These are phyloP conservation scores for Acanthamoeba sp. DNA, from an alignment of 208 protist genomes.

Conservation along the genomic window DNA sequence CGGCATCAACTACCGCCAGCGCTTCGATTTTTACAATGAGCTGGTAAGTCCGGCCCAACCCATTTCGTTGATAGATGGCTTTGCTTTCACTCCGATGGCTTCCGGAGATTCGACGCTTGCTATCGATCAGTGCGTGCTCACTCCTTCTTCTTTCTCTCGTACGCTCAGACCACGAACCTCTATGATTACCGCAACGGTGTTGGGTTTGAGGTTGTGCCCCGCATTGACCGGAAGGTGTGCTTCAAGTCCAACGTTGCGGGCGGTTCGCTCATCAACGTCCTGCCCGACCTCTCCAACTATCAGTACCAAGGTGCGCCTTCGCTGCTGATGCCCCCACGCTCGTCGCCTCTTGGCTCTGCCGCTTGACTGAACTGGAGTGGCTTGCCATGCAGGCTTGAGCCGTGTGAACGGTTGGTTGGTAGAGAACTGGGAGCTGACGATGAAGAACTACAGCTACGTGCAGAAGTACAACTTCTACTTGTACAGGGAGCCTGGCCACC, in stretches of 20 bases:
- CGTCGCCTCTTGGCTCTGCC: neutral
- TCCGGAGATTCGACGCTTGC: too few species aligned
- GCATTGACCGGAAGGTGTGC: conserved; percentile 30
- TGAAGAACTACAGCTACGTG: conserved; percentile 54
- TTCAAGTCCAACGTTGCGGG: conserved; percentile 42
- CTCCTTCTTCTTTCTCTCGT: neutral
- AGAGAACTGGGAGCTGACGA: conserved; percentile 59
- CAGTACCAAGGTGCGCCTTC: neutral
- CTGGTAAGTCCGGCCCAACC: neutral
- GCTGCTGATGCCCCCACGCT: too few species aligned
- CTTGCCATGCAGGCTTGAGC: neutral
- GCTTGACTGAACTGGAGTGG: neutral
- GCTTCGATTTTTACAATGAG: conserved; percentile 56
- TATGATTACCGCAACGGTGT: conserved; percentile 38
- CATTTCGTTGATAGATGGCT: too few species aligned
- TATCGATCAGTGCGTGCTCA: neutral
- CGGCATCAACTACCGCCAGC: conserved; percentile 18
- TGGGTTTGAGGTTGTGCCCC: conserved; percentile 43
- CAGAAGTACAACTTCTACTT: conserved; percentile 51
- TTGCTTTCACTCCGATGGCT: too few species aligned
- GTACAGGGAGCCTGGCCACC: conserved; percentile 46
- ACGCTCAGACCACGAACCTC: conserved; percentile 35
- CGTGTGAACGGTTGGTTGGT: conserved; percentile 53
- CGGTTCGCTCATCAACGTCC: neutral
- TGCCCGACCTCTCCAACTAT: conserved; percentile 65